Base-by-base conservation (phyloP, 495 filamentous ascomycete genomes). In the Xanthoparmelia taractica region DNA sequence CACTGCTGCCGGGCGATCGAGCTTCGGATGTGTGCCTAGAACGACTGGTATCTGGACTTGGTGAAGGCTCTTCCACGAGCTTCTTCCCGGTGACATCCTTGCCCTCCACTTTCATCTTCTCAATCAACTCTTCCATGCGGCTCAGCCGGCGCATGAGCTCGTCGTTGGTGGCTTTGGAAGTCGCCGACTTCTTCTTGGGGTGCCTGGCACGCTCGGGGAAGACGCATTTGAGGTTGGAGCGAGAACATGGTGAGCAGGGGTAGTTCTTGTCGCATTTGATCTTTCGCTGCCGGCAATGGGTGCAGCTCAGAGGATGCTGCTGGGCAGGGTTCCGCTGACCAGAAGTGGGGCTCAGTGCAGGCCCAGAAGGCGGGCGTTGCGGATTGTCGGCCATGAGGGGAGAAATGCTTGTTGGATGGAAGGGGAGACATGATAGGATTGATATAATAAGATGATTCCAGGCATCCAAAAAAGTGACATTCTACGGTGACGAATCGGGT, bases 191-290 rank as follows among this genome's bases (percentile, higher is more conserved):
- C 60, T 65, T 67, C 50, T 67, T 65, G 4, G 66, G 61, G 34
- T 63, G 60, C 43, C 65, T 59, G 18, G 50, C 64, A 41, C 66
- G 66, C 29, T 65, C 61, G n/a, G 83, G 83, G 60, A 78, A 74
- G 63, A 84, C 72, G 67, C 84, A 87, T 8, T 77, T 73, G 61
- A 85, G 82, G 66, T 81, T 81, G 17, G 83, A 84, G 4, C 80
- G 82, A 59, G 79, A 79, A 70, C 86, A 89, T 69, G 85, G 86
- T 8, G 84, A 81, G 68, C 86, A 89, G 27, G 86, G 86, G 25
- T 78, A 79, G 27, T 80, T 79, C 67, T 86, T 89, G 71, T 88
- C 83, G 67, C 86, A 89, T 34, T 85, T 84, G 45, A 88, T 86
- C 76, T 88, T 87, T 25, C 84, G 80, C 18, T 71, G 74, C 13